Percentiles rank a stretch among this genome's conserved stretches.
These are phyloP conservation scores for Styphnolobium japonicum DNA, from an alignment of 306 rosid species.

Conservation along the genomic window DNA sequence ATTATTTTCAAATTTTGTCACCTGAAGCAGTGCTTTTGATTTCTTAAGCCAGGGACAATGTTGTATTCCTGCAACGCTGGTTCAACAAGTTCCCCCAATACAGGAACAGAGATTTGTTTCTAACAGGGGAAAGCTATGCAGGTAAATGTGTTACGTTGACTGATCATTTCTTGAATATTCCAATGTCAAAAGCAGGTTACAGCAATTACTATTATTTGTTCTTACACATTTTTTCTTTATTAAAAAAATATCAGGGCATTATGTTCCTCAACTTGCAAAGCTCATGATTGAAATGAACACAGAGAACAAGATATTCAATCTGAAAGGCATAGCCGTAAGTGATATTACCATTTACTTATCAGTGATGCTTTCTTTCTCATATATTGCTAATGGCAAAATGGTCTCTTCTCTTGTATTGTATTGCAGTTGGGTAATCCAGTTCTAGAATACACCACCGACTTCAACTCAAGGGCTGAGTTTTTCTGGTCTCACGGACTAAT, in stretches of 20 bases:
- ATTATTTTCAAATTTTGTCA: conserved; percentile 4
- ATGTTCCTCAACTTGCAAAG: conserved; percentile 79
- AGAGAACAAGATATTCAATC: conserved; percentile 46
- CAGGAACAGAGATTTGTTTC: conserved; percentile 49
- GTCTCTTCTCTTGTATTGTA: neutral
- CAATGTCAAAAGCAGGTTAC: neutral
- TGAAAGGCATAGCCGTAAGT: conserved; percentile 75
- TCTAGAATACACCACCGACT: conserved; percentile 46
- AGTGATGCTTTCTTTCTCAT: neutral
- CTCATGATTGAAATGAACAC: conserved; percentile 58
- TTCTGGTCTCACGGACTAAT: conserved; percentile 60
- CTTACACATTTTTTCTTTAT: neutral
- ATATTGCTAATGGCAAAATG: neutral
- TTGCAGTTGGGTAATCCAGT: conserved; percentile 55
- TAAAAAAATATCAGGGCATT: conserved; percentile 51
- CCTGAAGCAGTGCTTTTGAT: conserved; percentile 36
- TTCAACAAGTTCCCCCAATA: conserved; percentile 67
- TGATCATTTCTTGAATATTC: conserved; percentile 5
- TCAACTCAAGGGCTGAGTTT: conserved; percentile 54
- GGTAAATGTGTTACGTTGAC: conserved; percentile 35
- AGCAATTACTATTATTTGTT: neutral
- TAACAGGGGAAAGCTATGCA: conserved; percentile 78
- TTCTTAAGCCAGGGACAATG: conserved; percentile 68
- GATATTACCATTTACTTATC: neutral
- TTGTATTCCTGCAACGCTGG: conserved; percentile 62